Base-by-base conservation (phyloP, 805 yeast genomes). In the Lipomyces sp. region DNA sequence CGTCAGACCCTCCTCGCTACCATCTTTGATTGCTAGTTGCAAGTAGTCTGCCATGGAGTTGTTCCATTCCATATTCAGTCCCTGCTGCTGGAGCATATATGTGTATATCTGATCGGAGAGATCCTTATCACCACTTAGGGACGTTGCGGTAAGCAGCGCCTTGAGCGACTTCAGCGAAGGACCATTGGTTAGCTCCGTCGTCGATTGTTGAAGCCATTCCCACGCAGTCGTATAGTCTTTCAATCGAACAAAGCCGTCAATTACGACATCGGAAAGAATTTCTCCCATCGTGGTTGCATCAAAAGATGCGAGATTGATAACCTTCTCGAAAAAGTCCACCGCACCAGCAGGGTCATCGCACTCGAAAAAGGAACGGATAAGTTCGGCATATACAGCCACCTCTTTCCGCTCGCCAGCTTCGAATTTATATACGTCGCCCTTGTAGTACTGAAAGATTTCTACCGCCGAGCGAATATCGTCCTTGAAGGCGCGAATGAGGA, bases 31-130 rank as follows among this genome's bases (percentile, higher is more conserved):
- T 16, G 24, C 24, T 3, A 35, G 4, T 10, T 23, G n/a, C 35
- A 54, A 31, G 39, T 54, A 54, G 22, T 45, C 49, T n/a, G 40
- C 24, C 5, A 41, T 29, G 3, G 52, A 39, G 32, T 24, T 29
- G 16, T 29, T 29, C 47, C 24, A 32, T 3, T 18, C 26, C 18
- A 26, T 26, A 21, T 22, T 47, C 42, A 32, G 37, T 4, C 28
- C 48, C 13, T 28, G 23, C 21, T 11, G 36, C 4, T 43, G 58
- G 16, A 56, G 52, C 16, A 63, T 48, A 23, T 51, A 39, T 31
- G 53, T 58, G 23, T 63, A 61, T 18, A 65, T 53, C 31, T 64
- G 64, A 14, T 57, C 63, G 2, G 65, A 67, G 7, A 63, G 35
- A n/a, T 59, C 65, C 5, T 57, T 35, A 23, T 63, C 48, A 14